Base-by-base conservation (phyloP, 768 basidiomycete genomes). In the Saitozyma sp. region DNA sequence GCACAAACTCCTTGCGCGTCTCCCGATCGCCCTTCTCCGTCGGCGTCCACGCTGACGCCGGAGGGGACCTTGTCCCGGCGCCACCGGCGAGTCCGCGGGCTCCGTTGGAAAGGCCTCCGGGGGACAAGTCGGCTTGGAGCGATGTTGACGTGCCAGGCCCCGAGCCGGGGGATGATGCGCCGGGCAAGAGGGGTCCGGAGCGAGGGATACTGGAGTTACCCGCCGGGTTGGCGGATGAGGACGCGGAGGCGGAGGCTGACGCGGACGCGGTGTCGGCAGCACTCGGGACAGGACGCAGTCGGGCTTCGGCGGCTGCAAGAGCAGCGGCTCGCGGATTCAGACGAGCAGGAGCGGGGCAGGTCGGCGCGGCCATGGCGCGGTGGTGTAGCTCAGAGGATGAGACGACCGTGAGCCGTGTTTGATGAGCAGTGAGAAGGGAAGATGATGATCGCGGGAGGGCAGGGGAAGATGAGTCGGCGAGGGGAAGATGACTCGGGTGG, bases 1-100 rank as follows among this genome's bases (percentile, higher is more conserved):
- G 62, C 7, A 58, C 59, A 54, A 75, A 75, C n/a, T 69, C 63
- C 38, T 59, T 52, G 50, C 62, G 62, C 19, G 45, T 54, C 17
- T 71, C 68, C 38, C 56, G 42, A 52, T 76, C 75, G 29, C 69
- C 68, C 60, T 74, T 70, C 46, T 74, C 70, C n/a, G 60, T 58
- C 14, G 62, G 64, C 43, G 16, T 41, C 62, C 56, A 63, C 39
- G n/a, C 41, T 11, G 40, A 39, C 45, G 9, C 46, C 13, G 10
- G 17, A 8, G 58, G 40, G 40, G 37, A 11, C 40, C 40, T 20
- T 6, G 40, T 56, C 20, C 41, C 14, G 14, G 13, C 29, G 29
- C 2, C 29, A 29, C 29, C 29, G 2, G 29, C 29, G 29, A 29
- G 29, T 29, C 29, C 29, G 29, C 29, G 29, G 29, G 29, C 29